Evolutionary conservation across 148 eudicot genomes (phyloP).

Genomic region (Limonium bicolor): DNA sequence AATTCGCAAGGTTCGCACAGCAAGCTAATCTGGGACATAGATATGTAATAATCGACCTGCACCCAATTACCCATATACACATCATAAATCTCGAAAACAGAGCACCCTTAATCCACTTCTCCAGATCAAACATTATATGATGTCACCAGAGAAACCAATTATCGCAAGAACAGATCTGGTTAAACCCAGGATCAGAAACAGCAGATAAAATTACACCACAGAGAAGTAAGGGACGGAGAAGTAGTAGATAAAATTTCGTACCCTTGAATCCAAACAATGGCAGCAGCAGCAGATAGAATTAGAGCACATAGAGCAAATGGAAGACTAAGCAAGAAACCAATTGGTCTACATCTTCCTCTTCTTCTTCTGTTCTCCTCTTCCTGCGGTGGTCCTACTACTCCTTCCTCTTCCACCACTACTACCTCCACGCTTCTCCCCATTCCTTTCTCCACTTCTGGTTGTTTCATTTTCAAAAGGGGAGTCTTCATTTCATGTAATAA

Average conservation of each 20-base stretch:
- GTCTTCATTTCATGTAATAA: too few species aligned
- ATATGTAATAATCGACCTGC: conserved; percentile 12
- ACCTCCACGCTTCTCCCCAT: too few species aligned
- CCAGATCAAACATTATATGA: neutral
- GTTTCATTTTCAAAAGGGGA: too few species aligned
- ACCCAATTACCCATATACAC: neutral
- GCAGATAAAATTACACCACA: neutral
- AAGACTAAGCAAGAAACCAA: conserved; percentile 35
- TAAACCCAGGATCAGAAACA: neutral
- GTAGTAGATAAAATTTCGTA: neutral
- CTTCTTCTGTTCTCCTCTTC: neutral
- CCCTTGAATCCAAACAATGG: conserved; percentile 34
- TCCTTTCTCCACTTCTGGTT: too few species aligned
- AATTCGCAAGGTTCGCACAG: conserved; percentile 13
- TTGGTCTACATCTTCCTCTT: conserved; percentile 33
- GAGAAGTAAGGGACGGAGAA: neutral
- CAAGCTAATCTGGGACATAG: conserved; percentile 24
- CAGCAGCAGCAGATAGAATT: conserved; percentile 22
- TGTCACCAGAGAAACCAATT: too few species aligned
- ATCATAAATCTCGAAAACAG: too few species aligned
- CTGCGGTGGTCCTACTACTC: too few species aligned
- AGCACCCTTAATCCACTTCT: neutral
- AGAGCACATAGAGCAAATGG: conserved; percentile 31
- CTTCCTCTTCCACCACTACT: too few species aligned
- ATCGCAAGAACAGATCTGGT: neutral